A percentile compares a stretch with the other conserved stretches of the same genome.
phyloP scores from a whole-genome alignment of 345 rosid species.

The Excoecaria cochinchinensis region DNA sequence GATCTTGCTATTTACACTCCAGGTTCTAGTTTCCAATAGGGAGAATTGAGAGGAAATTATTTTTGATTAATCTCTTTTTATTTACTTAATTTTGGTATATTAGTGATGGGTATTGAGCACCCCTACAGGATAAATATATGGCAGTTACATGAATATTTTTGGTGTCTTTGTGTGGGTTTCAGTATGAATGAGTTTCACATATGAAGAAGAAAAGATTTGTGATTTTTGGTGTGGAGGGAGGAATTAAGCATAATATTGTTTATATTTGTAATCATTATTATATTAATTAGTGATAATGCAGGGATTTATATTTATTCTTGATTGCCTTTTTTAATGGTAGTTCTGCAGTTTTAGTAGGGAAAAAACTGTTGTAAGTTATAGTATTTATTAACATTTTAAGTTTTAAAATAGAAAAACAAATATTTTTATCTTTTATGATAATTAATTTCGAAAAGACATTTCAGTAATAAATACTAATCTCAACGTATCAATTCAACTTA shows the following conservation, averaged over 20 bases:
- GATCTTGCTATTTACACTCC: slow-evolving; percentile 69
- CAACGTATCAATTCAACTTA: too few species aligned
- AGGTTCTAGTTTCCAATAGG: slow-evolving; percentile 45
- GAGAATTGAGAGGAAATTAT: neutral
- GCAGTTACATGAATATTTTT: neutral
- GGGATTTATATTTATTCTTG: neutral
- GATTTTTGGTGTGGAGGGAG: too few species aligned
- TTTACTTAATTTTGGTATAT: neutral
- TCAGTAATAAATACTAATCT: too few species aligned
- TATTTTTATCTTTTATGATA: too few species aligned
- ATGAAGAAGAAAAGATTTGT: neutral
- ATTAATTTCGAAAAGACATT: too few species aligned
- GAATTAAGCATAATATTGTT: too few species aligned
- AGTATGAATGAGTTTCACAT: slow-evolving; percentile 13
- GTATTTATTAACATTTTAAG: too few species aligned
- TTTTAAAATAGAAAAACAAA: too few species aligned
- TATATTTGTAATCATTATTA: neutral
- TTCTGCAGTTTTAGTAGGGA: too few species aligned
- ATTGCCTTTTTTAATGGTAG: neutral
- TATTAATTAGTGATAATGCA: slow-evolving; percentile 3
- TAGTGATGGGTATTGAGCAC: slow-evolving; percentile 14
- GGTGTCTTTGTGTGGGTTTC: slow-evolving; percentile 12
- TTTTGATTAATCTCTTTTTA: neutral
- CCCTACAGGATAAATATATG: neutral
- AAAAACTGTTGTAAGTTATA: too few species aligned